phyloP scores from a whole-genome alignment of 495 filamentous ascomycete species.

The Neurospora sp. region DNA sequence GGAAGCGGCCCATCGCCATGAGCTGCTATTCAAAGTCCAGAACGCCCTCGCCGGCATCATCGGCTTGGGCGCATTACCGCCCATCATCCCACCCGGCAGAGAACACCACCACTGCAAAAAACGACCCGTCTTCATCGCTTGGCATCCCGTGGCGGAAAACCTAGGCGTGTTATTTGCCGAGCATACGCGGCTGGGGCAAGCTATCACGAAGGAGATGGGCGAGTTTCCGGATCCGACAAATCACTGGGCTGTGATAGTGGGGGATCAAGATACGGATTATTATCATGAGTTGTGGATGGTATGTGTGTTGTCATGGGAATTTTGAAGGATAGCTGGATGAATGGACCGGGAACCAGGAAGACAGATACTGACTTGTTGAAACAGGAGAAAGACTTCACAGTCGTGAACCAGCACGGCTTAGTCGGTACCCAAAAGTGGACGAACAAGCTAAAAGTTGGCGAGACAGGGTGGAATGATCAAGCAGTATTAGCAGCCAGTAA shows the following conservation, averaged over 20 bases:
- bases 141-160: constrained; percentile 37
- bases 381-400: constrained; percentile 25
- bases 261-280: constrained; percentile 18
- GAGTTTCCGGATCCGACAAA: constrained; percentile 39
- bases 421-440: background rate
- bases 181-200: constrained; percentile 30
- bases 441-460: constrained; percentile 31
- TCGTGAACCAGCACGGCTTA: background rate
- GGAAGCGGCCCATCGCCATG: background rate
- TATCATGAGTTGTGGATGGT: constrained; percentile 36
- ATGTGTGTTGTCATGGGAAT: background rate
- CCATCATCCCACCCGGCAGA: background rate
- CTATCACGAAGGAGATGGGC: constrained; percentile 30
- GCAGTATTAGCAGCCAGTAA: constrained; percentile 31
- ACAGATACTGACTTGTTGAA: background rate
- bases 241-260: constrained; percentile 40
- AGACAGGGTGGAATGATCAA: constrained; percentile 37
- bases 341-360: background rate
- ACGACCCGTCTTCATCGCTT: constrained; percentile 28
- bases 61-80: background rate
- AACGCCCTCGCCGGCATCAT: background rate
- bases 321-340: background rate
- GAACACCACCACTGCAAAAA: background rate
- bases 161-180: constrained; percentile 35
- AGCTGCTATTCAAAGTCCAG: background rate